A percentile compares a stretch with the other conserved stretches of the same genome.
These are phyloP conservation scores for Aaosphaeria pasadenensis DNA, from an alignment of 2,329 filamentous ascomycete genomes.

Conservation along the genomic window DNA sequence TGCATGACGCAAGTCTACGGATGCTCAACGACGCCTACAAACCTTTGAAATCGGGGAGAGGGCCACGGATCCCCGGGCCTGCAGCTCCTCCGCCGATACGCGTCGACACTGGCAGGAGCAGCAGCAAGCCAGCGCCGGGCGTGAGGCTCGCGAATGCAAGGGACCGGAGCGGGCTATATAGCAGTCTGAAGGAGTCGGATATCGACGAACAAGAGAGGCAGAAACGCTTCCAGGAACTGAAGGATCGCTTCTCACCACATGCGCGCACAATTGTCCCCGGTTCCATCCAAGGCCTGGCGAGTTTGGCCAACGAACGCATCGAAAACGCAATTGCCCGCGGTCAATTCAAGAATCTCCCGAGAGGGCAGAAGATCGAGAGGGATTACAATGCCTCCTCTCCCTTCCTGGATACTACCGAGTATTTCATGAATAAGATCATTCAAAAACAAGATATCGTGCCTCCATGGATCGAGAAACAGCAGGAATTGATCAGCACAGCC, in stretches of 20 bases:
- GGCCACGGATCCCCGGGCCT: conserved; percentile 13
- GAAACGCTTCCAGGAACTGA: conserved; percentile 68
- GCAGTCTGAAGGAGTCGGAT: conserved; percentile 50
- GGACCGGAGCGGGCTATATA: conserved; percentile 57
- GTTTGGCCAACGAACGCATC: conserved; percentile 85
- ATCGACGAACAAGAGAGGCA: conserved; percentile 71
- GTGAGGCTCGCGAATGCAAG: conserved; percentile 55
- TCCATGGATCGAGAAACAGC: conserved; percentile 98
- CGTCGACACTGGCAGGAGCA: conserved; percentile 36
- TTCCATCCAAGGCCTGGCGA: conserved; percentile 72
- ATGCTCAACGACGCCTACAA: conserved; percentile 69
- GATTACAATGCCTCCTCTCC: conserved; percentile 81
- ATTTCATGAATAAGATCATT: conserved; percentile 98
- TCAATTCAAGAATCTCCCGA: conserved; percentile 76
- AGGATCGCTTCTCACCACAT: conserved; percentile 74
- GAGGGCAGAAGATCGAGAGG: conserved; percentile 73
- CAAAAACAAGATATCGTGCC: conserved; percentile 93
- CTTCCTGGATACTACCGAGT: conserved; percentile 94
- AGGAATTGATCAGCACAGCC: conserved; percentile 72
- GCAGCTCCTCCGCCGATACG: conserved; percentile 22
- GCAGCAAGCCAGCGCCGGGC: conserved; percentile 32
- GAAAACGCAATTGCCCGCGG: conserved; percentile 91
- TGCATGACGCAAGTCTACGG: conserved; percentile 73
- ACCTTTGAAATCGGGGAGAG: conserved; percentile 36
- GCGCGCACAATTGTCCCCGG: conserved; percentile 74